phyloP scores from a whole-genome alignment of 2,329 filamentous ascomycete genomes.

The Penicillium paneum region DNA sequence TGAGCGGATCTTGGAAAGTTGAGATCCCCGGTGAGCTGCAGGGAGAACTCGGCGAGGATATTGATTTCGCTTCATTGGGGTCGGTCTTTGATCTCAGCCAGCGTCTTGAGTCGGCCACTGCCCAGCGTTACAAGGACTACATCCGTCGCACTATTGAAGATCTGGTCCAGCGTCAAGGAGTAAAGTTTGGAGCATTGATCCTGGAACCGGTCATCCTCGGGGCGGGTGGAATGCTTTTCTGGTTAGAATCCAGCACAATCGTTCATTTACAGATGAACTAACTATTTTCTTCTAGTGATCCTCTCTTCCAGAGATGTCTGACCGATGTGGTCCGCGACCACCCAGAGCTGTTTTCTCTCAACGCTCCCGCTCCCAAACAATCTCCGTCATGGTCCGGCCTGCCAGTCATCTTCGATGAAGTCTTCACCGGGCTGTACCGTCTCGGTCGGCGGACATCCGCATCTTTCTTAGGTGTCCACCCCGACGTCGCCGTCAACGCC shows the following conservation, averaged over 20 bases:
- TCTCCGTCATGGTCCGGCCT: slow-evolving; percentile 63
- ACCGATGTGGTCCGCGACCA: slow-evolving; percentile 63
- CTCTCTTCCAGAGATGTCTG: slow-evolving; percentile 72
- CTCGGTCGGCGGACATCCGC: slow-evolving; percentile 70
- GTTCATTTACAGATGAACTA: background rate
- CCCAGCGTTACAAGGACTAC: slow-evolving; percentile 56
- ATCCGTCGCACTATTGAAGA: slow-evolving; percentile 55
- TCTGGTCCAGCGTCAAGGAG: slow-evolving; percentile 55
- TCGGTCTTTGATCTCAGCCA: slow-evolving; percentile 60
- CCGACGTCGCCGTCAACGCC: slow-evolving; percentile 77
- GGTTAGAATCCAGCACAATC: slow-evolving; percentile 49
- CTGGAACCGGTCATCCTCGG: slow-evolving; percentile 78
- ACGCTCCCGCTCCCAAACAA: slow-evolving; percentile 9
- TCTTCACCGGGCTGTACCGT: slow-evolving; percentile 82
- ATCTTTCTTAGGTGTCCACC: slow-evolving; percentile 63
- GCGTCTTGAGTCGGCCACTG: slow-evolving; percentile 47
- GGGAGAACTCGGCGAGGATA: slow-evolving; percentile 45
- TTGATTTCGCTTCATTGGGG: slow-evolving; percentile 49
- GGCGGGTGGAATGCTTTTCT: slow-evolving; percentile 79
- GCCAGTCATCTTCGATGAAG: slow-evolving; percentile 79
- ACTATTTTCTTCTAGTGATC: slow-evolving; percentile 56
- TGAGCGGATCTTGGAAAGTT: slow-evolving; percentile 64
- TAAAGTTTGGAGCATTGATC: slow-evolving; percentile 71
- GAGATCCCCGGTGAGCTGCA: slow-evolving; percentile 53
- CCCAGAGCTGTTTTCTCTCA: slow-evolving; percentile 52